Evolutionary conservation across 1,284 basidiomycete species (phyloP), one percentile per base, ranked within the genome.

Genomic region (Leccinum pachyderme): DNA sequence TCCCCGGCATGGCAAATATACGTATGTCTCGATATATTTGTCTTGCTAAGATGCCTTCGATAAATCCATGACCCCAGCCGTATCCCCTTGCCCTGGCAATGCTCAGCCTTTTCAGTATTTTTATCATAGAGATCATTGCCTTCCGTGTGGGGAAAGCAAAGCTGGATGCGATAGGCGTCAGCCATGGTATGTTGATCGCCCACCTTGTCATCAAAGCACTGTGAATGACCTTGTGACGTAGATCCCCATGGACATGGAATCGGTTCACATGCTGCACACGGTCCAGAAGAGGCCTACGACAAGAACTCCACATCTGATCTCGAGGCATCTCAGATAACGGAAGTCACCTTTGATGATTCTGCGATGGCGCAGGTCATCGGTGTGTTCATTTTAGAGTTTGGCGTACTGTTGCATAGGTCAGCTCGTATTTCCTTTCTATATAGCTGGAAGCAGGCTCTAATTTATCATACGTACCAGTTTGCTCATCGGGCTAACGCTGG

Each of bases 401-500:
- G 96, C 64, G 92, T 98, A 48, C 75, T 95, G 12, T 77, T 99
- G 58, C 95, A 97, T 69, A 89, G 83, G 81, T 78, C 45, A 50
- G 65, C 2, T 46, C 31, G n/a, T 47, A 13, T 37, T 41, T 27
- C 35, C 18, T 18, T 18, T 43, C n/a, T 33, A 3, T 6, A 32
- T 22, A 18, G 0, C 4, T 6, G 13, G 3, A 13, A 22, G n/a
- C 2, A 35, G 18, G 22, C 29, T 1, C 37, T 59, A 13, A 67
- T 18, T 25, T 5, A 8, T 39, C 12, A 27, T 31, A 24, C 47
- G 86, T 25, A 18, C 18, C 18, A 43, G 86, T 66, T 69, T 98
- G 43, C 82, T 99, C 61, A 94, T 99, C 63, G 96, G 96, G 1
- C 76, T 99, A 25, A 98, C 96, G 0, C 84, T 99, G 47, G 95